Conservation (phyloP, 352 stramenopile genomes). For the Phytophthora fragariaefolia region DNA sequence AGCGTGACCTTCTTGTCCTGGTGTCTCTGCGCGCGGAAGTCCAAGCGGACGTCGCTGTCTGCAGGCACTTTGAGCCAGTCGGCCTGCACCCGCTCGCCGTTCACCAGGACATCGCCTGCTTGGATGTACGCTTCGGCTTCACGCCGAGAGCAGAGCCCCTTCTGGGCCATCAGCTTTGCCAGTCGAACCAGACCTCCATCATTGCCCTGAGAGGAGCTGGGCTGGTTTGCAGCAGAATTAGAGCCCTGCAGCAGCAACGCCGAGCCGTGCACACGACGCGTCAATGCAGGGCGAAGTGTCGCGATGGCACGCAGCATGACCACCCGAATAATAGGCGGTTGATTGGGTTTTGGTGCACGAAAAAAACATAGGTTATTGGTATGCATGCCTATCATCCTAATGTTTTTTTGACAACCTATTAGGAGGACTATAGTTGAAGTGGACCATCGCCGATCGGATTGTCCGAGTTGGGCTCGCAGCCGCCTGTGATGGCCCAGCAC, state of each 20-base stretch:
- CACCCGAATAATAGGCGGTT: conserved; percentile 15
- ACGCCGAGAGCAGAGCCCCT: conserved; percentile 78
- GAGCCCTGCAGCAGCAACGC: conserved; percentile 20
- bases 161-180: conserved; percentile 83
- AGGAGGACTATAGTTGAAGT: conserved; percentile 15
- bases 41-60: conserved; percentile 65
- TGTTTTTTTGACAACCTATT: not conserved
- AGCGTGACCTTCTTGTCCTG: conserved; percentile 83
- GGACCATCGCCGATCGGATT: conserved; percentile 2
- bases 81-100: conserved; percentile 66
- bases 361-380: no score
- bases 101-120: conserved; percentile 71
- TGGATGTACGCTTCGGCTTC: conserved; percentile 88
- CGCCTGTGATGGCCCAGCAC: conserved; percentile 73
- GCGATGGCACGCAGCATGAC: conserved; percentile 33
- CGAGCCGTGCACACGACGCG: conserved; percentile 26
- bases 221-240: not conserved
- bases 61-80: conserved; percentile 76
- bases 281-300: conserved; percentile 29
- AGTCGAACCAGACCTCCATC: conserved; percentile 56
- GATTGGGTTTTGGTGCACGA: conserved; percentile 21
- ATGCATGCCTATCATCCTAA: no score
- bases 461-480: conserved; percentile 40
- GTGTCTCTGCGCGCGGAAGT: conserved; percentile 70
- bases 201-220: conserved; percentile 16